Evolutionary conservation across 208 protist species (phyloP), one percentile per base, ranked within the genome.

Genomic region (Trypanosomatidae sp.): DNA sequence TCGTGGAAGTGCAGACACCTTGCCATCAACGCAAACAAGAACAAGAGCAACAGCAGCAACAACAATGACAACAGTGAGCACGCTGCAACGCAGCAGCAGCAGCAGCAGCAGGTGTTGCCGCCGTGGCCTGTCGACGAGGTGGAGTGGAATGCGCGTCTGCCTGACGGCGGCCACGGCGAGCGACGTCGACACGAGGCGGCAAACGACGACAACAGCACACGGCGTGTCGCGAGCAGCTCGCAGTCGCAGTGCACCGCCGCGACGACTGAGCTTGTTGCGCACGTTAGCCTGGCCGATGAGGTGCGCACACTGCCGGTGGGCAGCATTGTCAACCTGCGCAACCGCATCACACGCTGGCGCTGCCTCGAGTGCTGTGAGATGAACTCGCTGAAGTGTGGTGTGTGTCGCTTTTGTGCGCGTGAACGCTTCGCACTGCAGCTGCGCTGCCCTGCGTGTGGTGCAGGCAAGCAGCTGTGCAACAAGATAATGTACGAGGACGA

Each of bases 81-180:
- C 11, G n/a, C 30, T 15, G 11, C 11, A 35, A 35, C 11, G 28
- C 16, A 21, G 45, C 45, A 47, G 42, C 28, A 47, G 6, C 25
- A 41, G 32, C 38, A 33, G 18, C 27, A 37, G 16, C 37, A 44
- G 24, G 7, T 6, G 35, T 35, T 37, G 30, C n/a, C 79, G 6
- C 67, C 73, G 8, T 88, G 73, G 73, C 79, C 79, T 0, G 52
- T 76, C 0, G 73, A 88, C 33, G 51, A 32, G 23, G 55, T 82
- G 20, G 79, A 88, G 55, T 88, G 76, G 56, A 88, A 81, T 56
- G 64, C 74, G 15, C 26, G 38, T 2, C 38, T 39, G 26, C 44
- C 49, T 7, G 37, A 56, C 25, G 79, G 79, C 20, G 79, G 79
- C 0, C 79, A 88, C 21, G 58, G 60, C 43, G 28, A 40, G 11